phyloP scores from a whole-genome alignment of 2,329 filamentous ascomycete species.

The Westerdykella sp. region DNA sequence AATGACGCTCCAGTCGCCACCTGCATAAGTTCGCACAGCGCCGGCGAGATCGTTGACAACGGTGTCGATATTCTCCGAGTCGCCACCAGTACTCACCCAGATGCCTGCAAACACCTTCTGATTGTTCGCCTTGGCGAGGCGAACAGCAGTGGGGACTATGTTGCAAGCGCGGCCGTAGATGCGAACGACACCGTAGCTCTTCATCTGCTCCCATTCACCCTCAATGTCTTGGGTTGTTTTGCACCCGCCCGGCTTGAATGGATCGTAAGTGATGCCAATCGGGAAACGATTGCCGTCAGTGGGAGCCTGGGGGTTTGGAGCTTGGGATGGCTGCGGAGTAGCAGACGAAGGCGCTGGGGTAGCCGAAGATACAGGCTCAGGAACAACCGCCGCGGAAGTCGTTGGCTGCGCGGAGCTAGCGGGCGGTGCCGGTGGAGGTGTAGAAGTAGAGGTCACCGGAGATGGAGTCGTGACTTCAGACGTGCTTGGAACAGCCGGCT shows the following conservation, averaged over 20 bases:
- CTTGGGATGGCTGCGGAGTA: conserved; percentile 5
- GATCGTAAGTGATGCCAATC: conserved; percentile 31
- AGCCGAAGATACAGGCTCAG: conserved; percentile 2
- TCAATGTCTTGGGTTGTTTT: conserved; percentile 60
- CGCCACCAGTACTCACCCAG: conserved; percentile 51
- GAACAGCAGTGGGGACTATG: conserved; percentile 58
- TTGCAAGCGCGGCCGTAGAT: conserved; percentile 77
- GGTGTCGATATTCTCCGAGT: conserved; percentile 38
- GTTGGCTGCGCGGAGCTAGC: too few relatives aligned
- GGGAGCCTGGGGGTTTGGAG: neutral
- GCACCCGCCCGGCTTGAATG: conserved; percentile 44
- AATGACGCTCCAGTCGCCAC: conserved; percentile 60
- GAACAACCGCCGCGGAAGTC: conserved; percentile 6
- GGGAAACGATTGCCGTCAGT: conserved; percentile 11
- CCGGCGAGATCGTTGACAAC: conserved; percentile 58
- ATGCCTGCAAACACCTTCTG: conserved; percentile 71
- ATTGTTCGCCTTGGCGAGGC: conserved; percentile 56
- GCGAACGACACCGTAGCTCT: conserved; percentile 60
- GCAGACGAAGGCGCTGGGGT: conserved; percentile 2
- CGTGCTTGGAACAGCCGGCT: neutral
- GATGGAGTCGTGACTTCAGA: neutral
- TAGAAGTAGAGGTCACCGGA: neutral
- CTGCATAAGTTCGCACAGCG: conserved; percentile 42
- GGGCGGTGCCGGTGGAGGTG: conserved; percentile 1
- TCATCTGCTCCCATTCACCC: conserved; percentile 55